Conservation (phyloP, 306 rosid genomes). For the Carpinus viminea region DNA sequence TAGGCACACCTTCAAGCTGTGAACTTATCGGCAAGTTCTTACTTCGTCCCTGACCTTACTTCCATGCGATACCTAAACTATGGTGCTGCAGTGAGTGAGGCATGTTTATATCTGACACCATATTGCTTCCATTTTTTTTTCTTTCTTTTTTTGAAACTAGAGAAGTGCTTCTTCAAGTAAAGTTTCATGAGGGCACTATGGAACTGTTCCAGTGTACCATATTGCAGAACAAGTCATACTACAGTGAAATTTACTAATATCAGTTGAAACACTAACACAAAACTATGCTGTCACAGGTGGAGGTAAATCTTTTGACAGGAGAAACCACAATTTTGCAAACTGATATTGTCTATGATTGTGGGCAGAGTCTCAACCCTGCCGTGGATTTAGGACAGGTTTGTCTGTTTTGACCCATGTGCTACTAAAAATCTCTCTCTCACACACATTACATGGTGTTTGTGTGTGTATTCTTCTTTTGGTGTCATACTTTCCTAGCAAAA, state of each 20-base stretch:
- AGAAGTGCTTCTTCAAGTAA: constrained; percentile 20
- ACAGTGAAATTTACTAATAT: background rate
- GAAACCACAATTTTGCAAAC: constrained; percentile 70
- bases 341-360: constrained; percentile 90
- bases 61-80: constrained; percentile 62
- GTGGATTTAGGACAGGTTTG: constrained; percentile 96
- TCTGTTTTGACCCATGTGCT: background rate
- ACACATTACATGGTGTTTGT: background rate
- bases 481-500: background rate
- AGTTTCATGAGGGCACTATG: background rate
- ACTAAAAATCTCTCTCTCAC: background rate
- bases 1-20: constrained; percentile 73
- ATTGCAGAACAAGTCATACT: constrained; percentile 14
- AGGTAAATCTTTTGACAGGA: constrained; percentile 79
- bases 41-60: constrained; percentile 44
- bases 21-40: constrained; percentile 72
- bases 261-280: background rate
- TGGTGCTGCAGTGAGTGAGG: constrained; percentile 96
- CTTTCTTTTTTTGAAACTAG: constrained; percentile 6
- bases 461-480: too few species aligned
- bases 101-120: constrained; percentile 20
- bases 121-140: background rate
- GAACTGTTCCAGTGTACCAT: background rate
- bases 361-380: constrained; percentile 95
- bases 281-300: constrained; percentile 61